Percentiles rank a stretch among this genome's conserved stretches.
Evolutionary conservation across 2,329 filamentous ascomycete species (phyloP).

Genomic region (Botrytis tulipae): DNA sequence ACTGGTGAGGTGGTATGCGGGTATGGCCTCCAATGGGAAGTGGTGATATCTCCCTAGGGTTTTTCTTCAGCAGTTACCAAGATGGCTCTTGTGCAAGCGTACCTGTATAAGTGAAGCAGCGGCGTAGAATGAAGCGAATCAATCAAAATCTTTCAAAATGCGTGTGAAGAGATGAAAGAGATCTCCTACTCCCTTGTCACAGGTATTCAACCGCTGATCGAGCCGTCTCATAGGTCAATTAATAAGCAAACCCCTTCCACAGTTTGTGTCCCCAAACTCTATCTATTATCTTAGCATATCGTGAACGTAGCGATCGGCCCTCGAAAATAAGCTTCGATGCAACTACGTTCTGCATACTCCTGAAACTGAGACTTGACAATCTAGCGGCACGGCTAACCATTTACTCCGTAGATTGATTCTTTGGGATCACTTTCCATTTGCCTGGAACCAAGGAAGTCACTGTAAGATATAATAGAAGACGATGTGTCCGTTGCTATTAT

Average conservation of each 20-base stretch:
- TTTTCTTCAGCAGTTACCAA: constrained; percentile 11
- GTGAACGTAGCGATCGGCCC: not conserved
- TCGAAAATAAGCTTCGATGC: not conserved
- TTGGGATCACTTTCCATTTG: not conserved
- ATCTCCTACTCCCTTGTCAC: not conserved
- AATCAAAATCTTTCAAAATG: not conserved
- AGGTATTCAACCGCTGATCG: not conserved
- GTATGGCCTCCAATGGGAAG: not conserved
- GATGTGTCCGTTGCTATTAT: not conserved
- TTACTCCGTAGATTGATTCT: not conserved
- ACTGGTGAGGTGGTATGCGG: not conserved
- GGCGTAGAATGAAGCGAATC: constrained; percentile 2
- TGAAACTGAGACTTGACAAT: not conserved
- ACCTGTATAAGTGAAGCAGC: not conserved
- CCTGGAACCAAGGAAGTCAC: not conserved
- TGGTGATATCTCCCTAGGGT: not conserved
- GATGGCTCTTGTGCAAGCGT: not conserved
- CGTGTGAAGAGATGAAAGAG: not conserved
- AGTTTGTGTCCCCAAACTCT: not conserved
- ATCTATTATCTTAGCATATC: constrained; percentile 3
- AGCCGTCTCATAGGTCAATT: not conserved
- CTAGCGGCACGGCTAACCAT: not conserved
- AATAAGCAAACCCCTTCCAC: not conserved
- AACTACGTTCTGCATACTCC: constrained; percentile 4
- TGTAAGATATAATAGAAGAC: not conserved